Evolutionary conservation across 2,329 filamentous ascomycete species (phyloP).

Genomic region (Ascomycota sp.): DNA sequence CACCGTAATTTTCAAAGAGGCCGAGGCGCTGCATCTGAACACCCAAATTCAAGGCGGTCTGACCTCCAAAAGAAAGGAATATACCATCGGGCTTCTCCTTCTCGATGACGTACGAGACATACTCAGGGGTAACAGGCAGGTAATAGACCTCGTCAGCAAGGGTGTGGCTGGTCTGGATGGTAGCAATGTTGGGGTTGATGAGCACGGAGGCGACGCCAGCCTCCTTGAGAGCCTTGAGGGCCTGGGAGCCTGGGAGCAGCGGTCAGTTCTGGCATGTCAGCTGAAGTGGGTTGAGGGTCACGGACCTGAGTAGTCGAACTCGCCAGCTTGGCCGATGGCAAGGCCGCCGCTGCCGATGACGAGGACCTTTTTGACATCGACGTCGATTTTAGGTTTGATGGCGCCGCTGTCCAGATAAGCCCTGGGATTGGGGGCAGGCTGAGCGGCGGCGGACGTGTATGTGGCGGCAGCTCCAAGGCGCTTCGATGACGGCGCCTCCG

Average conservation of each 20-base stretch:
- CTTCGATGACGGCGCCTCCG: constrained; percentile 18
- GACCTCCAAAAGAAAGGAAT: constrained; percentile 92
- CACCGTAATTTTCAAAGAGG: constrained; percentile 80
- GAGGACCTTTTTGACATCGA: constrained; percentile 90
- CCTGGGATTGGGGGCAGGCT: constrained; percentile 61
- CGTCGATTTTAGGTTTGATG: constrained; percentile 56
- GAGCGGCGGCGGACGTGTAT: constrained; percentile 24
- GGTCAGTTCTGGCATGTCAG: no score
- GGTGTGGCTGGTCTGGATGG: constrained; percentile 94
- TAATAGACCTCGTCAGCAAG: constrained; percentile 98
- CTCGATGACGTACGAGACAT: constrained; percentile 91
- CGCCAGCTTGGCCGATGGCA: constrained; percentile 90
- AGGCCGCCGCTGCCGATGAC: constrained; percentile 92
- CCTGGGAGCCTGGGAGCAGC: no score
- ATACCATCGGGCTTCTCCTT: constrained; percentile 91
- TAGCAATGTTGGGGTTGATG: constrained; percentile 98
- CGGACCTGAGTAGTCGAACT: constrained; percentile 96
- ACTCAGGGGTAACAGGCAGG: constrained; percentile 87
- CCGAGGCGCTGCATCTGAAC: constrained; percentile 97
- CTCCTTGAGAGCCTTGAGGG: constrained; percentile 91
- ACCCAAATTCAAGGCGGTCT: constrained; percentile 89
- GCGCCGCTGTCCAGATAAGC: constrained; percentile 79
- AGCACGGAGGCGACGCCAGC: constrained; percentile 95
- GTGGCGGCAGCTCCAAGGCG: constrained; percentile 24
- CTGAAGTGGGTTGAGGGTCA: no score